A percentile compares a stretch with the other conserved stretches of the same genome.
Evolutionary conservation across 2,329 filamentous ascomycete genomes (phyloP).

Genomic region (Alternaria sp.): DNA sequence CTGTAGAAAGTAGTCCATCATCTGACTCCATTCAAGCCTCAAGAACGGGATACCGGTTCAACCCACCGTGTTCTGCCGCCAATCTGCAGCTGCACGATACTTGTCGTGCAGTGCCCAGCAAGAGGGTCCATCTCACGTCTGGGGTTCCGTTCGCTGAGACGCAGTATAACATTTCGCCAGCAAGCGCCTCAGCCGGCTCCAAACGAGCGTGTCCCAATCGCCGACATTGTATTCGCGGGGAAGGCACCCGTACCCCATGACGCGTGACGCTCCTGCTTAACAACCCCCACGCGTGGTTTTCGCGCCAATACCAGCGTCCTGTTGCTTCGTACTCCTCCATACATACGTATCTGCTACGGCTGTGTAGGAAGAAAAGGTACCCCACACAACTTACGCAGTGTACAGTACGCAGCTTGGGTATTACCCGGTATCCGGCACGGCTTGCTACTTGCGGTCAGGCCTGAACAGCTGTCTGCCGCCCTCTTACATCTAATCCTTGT

Average conservation of each 20-base stretch:
- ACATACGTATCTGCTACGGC: not conserved
- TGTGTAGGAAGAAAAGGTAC: not conserved
- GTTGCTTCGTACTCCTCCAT: not conserved
- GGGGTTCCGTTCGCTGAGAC: constrained; percentile 27
- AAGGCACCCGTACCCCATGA: constrained; percentile 18
- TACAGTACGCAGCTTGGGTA: not conserved
- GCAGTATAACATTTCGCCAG: constrained; percentile 23
- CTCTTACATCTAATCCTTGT: not conserved
- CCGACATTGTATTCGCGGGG: constrained; percentile 33
- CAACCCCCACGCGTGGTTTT: constrained; percentile 14
- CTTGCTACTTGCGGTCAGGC: constrained; percentile 8
- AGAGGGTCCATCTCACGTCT: constrained; percentile 16
- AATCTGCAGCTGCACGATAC: constrained; percentile 7
- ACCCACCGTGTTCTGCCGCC: constrained; percentile 11
- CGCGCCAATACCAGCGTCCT: not conserved
- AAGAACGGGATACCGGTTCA: constrained; percentile 26
- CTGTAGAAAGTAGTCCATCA: constrained; percentile 26
- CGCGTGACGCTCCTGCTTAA: constrained; percentile 6
- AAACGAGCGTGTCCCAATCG: constrained; percentile 29
- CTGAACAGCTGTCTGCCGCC: not conserved
- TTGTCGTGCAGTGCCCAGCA: constrained; percentile 22
- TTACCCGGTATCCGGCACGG: constrained; percentile 3
- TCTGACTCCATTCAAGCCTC: constrained; percentile 34
- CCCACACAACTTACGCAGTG: not conserved
- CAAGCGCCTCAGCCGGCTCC: constrained; percentile 42